These are phyloP conservation scores for Trapa bicornis DNA, from an alignment of 345 rosid genomes.

Conservation along the genomic window DNA sequence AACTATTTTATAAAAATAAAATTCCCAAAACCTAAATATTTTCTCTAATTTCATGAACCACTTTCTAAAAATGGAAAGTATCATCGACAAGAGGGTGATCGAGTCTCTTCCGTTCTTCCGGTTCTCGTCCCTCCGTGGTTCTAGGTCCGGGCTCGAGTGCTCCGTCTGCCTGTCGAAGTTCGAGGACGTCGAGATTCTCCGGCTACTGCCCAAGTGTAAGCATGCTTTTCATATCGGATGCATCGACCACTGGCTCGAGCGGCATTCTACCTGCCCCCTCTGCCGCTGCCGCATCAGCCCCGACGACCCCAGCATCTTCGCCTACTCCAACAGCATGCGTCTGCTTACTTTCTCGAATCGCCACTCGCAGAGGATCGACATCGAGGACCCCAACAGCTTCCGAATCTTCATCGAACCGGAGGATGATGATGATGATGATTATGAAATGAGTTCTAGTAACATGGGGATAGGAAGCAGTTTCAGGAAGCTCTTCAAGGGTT, in stretches of 20 bases:
- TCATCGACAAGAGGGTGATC: slow-evolving; percentile 50
- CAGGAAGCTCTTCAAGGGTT: slow-evolving; percentile 26
- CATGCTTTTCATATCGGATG: slow-evolving; percentile 57
- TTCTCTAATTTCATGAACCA: too few species aligned
- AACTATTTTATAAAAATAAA: too few species aligned
- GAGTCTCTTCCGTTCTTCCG: too few species aligned
- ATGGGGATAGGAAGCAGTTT: slow-evolving; percentile 61
- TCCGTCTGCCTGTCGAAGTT: too few species aligned
- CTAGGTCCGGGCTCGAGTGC: slow-evolving; percentile 72
- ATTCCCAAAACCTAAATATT: not conserved
- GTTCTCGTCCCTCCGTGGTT: slow-evolving; percentile 64
- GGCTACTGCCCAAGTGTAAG: too few species aligned
- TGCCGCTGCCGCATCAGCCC: slow-evolving; percentile 48
- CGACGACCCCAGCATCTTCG: slow-evolving; percentile 37
- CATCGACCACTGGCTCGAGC: slow-evolving; percentile 85
- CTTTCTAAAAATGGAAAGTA: too few species aligned
- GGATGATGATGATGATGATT: slow-evolving; percentile 14
- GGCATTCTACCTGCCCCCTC: slow-evolving; percentile 79
- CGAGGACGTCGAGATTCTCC: too few species aligned
- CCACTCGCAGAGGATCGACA: slow-evolving; percentile 23
- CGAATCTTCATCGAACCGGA: slow-evolving; percentile 62
- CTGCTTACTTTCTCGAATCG: slow-evolving; percentile 18
- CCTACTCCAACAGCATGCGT: slow-evolving; percentile 49
- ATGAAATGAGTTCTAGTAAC: slow-evolving; percentile 35
- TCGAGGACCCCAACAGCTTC: slow-evolving; percentile 32